These are phyloP conservation scores for Tetragonia tetragonoides DNA, from an alignment of 148 eudicot genomes.

Conservation along the genomic window DNA sequence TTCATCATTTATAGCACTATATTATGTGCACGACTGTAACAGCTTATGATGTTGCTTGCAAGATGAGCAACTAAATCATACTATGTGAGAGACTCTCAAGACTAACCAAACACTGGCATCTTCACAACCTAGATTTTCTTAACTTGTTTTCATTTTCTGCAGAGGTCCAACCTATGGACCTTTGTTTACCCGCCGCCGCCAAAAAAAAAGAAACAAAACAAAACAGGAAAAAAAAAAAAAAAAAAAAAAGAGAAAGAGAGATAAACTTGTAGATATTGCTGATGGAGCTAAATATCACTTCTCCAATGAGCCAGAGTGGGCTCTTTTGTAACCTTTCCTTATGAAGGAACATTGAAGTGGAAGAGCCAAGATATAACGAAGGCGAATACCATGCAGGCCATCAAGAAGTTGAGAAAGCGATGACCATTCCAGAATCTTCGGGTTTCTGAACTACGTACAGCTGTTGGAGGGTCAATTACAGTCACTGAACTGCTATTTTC, in stretches of 20 bases:
- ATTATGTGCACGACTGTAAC: not conserved
- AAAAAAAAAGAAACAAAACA: not conserved
- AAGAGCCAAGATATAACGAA: constrained; percentile 77
- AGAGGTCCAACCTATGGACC: not conserved
- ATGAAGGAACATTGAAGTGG: constrained; percentile 60
- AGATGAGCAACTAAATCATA: not conserved
- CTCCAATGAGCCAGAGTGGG: not conserved
- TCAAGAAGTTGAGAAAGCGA: constrained; percentile 59
- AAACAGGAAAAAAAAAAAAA: not conserved
- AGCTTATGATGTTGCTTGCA: constrained; percentile 5
- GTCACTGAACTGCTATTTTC: not conserved
- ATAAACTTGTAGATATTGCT: not conserved
- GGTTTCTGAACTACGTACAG: constrained; percentile 24
- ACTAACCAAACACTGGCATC: constrained; percentile 1
- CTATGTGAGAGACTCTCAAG: not conserved
- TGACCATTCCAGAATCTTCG: constrained; percentile 63
- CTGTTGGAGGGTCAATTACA: not conserved
- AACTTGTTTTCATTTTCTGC: not conserved
- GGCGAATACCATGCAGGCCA: constrained; percentile 77
- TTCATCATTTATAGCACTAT: not conserved
- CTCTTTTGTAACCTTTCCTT: not conserved
- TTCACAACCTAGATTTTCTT: not conserved
- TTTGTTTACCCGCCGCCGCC: not conserved
- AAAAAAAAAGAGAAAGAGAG: not conserved
- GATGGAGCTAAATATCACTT: not conserved